Evolutionary conservation across 129 eudicot species (phyloP).

Genomic region (carrot (Daucus carota)): DH1_v3.0 NC_030387.2:39388001-39388500

Average conservation of each 20-base stretch:
- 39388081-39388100: not conserved
- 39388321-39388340: slow-evolving; percentile 46
- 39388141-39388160: not conserved
- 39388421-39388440: slow-evolving; percentile 53
- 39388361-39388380: slow-evolving; percentile 51
- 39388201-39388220: not conserved
- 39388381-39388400: slow-evolving; percentile 51
- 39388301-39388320: slow-evolving; percentile 42
- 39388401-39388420: slow-evolving; percentile 53
- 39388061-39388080: not conserved
- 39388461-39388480: slow-evolving; percentile 37
- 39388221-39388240: slow-evolving; percentile 13
- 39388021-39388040: not conserved
- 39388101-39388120: not conserved
- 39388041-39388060: not conserved
- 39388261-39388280: slow-evolving; percentile 52
- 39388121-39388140: not conserved
- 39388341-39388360: slow-evolving; percentile 45
- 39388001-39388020: not conserved
- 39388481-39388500: slow-evolving; percentile 41
- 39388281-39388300: slow-evolving; percentile 48
- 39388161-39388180: not conserved
- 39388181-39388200: not conserved
- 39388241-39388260: slow-evolving; percentile 22
- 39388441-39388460: slow-evolving; percentile 29